Evolutionary conservation across 352 stramenopile genomes (phyloP).

Genomic region (Globisporangium abappressorium): DNA sequence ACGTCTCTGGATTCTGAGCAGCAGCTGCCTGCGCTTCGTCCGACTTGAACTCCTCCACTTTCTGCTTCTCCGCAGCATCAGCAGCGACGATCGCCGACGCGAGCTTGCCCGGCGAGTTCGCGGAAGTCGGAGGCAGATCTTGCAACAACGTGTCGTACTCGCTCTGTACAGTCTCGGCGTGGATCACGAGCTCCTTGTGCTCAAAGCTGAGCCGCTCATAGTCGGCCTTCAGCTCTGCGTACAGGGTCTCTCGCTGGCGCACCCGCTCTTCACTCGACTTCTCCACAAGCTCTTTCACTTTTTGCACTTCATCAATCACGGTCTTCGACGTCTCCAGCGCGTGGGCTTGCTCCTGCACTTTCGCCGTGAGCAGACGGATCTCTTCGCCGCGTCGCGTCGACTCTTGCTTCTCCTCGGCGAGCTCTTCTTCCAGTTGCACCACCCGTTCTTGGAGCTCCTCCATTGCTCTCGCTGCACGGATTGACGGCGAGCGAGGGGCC

Average conservation of each 20-base stretch:
- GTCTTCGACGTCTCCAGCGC: conserved; percentile 58
- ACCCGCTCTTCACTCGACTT: conserved; percentile 66
- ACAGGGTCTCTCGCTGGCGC: conserved; percentile 55
- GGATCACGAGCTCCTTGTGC: conserved; percentile 77
- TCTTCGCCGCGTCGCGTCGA: conserved; percentile 71
- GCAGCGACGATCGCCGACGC: conserved; percentile 25
- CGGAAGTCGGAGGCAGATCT: conserved; percentile 40
- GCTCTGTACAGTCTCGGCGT: conserved; percentile 72
- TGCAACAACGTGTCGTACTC: conserved; percentile 64
- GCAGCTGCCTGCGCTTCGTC: conserved; percentile 14
- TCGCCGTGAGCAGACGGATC: conserved; percentile 66
- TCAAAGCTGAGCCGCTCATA: conserved; percentile 82
- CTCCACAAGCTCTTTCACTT: conserved; percentile 64
- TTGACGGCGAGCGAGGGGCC: conserved; percentile 36
- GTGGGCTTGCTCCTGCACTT: conserved; percentile 56
- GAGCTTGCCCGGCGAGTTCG: conserved; percentile 37
- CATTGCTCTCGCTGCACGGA: conserved; percentile 52
- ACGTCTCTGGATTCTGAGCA: conserved; percentile 4
- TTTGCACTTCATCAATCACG: conserved; percentile 60
- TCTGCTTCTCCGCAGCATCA: conserved; percentile 30
- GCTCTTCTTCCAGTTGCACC: conserved; percentile 67
- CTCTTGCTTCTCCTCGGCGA: conserved; percentile 78
- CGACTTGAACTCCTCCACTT: conserved; percentile 21
- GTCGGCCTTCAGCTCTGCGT: conserved; percentile 53
- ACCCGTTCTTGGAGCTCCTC: conserved; percentile 73